Evolutionary conservation across 2,329 filamentous ascomycete species (phyloP), one percentile per base, ranked within the genome.

Genomic region (Calycina herbarum): DNA sequence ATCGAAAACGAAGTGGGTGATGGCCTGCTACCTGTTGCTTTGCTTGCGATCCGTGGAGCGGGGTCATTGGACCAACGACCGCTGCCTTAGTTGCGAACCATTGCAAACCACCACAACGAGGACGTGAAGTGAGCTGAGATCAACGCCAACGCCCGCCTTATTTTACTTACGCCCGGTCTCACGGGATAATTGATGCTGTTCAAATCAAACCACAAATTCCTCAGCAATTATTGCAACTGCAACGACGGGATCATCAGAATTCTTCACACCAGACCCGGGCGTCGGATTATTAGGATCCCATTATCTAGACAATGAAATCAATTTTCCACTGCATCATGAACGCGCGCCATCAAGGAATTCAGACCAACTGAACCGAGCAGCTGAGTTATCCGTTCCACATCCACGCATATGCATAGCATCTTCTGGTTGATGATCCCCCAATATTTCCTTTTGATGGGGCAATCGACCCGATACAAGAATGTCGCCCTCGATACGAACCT

Each of bases 321-420:
- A 45, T n/a, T 20, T 20, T 48, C 17, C 6, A 20, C 17, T 48
- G 17, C 45, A 48, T 35, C 56, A 31, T 35, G 15, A 31, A 57
- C 24, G 29, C 27, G 5, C 13, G 13, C 56, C 17, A 15, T 17
- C 7, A 15, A 20, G 33, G 29, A 58, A 20, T 58, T 10, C 10
- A n/a, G n/a, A 20, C 20, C 57, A 58, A 58, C 57, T 27, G 20
- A 7, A 10, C 7, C 45, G 20, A 51, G 7, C 45, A 51, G 45
- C 45, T 51, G 45, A 51, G 45, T 15, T 11, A 51, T 24, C 45
- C n/a, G 45, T 51, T 51, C 29, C 33, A 42, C 38, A 58, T 31
- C 31, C 54, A 27, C 48, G 35, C 45, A 51, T 51, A 51, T 51
- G 45, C 45, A 51, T 51, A 51, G 8, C 45, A 51, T 51, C 10